These are phyloP conservation scores for Aristolochia fimbriata DNA, from an alignment of 164 flowering plant species.

Conservation along the genomic window DNA sequence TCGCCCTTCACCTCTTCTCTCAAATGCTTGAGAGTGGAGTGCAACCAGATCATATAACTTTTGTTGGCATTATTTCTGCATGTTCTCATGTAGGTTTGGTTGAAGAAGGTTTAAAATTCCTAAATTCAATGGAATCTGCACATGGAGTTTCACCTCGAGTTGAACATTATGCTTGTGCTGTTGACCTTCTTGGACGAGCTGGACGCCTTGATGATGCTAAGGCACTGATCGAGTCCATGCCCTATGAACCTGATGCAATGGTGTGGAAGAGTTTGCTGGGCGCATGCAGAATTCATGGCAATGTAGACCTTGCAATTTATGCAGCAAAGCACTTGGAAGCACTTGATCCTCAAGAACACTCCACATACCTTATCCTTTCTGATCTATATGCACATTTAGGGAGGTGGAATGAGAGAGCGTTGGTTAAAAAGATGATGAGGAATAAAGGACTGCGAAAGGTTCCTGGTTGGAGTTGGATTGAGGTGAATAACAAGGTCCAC, in stretches of 20 bases:
- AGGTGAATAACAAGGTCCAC: slow-evolving; percentile 49
- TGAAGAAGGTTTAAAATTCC: slow-evolving; percentile 40
- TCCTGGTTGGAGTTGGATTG: slow-evolving; percentile 94
- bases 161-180: slow-evolving; percentile 86
- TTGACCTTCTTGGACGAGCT: slow-evolving; percentile 77
- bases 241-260: slow-evolving; percentile 65
- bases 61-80: slow-evolving; percentile 75
- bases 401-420: slow-evolving; percentile 72
- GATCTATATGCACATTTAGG: slow-evolving; percentile 50
- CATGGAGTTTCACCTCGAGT: slow-evolving; percentile 55
- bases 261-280: slow-evolving; percentile 73
- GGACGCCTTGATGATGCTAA: slow-evolving; percentile 56
- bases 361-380: slow-evolving; percentile 74
- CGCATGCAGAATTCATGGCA: slow-evolving; percentile 66
- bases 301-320: slow-evolving; percentile 49
- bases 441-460: slow-evolving; percentile 70
- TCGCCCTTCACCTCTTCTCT: slow-evolving; percentile 52
- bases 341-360: slow-evolving; percentile 67
- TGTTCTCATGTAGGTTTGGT: slow-evolving; percentile 80
- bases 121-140: slow-evolving; percentile 49
- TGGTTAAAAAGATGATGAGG: slow-evolving; percentile 58
- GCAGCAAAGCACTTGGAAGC: slow-evolving; percentile 43
- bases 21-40: slow-evolving; percentile 44
- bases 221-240: slow-evolving; percentile 53
- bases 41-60: slow-evolving; percentile 69